Evolutionary conservation across 2,329 filamentous ascomycete genomes (phyloP).

Genomic region (Zarea fungicola): DNA sequence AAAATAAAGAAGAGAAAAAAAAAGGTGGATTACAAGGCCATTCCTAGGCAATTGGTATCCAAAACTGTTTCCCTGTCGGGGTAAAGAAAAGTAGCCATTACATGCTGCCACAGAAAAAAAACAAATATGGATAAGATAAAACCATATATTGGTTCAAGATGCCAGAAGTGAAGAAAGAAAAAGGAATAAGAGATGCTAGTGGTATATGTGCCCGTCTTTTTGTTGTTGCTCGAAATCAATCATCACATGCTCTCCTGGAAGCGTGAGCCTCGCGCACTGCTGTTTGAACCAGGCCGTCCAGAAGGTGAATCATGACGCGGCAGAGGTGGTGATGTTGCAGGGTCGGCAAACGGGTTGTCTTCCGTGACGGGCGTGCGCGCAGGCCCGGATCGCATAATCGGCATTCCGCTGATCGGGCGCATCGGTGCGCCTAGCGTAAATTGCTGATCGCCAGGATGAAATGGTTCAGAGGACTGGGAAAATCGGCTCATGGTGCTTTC

Average conservation of each 20-base stretch:
- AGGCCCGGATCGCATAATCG: constrained; percentile 61
- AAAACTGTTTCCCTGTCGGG: not conserved
- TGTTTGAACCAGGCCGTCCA: constrained; percentile 17
- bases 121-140: constrained; percentile 1
- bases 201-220: no score
- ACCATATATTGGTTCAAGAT: constrained; percentile 7
- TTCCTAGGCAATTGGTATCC: not conserved
- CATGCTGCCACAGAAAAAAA: not conserved
- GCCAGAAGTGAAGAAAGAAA: not conserved
- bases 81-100: not conserved
- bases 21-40: not conserved
- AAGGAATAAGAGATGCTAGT: not conserved
- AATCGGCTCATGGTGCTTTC: constrained; percentile 41
- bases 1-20: not conserved
- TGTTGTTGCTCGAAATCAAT: constrained; percentile 5
- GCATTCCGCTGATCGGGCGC: constrained; percentile 55
- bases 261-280: constrained; percentile 21
- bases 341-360: constrained; percentile 42
- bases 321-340: constrained; percentile 25
- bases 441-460: constrained; percentile 29
- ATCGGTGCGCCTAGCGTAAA: constrained; percentile 53
- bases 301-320: constrained; percentile 22
- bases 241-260: constrained; percentile 26
- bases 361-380: constrained; percentile 57
- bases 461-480: constrained; percentile 44